Evolutionary conservation across 768 basidiomycete species (phyloP), one percentile per base, ranked within the genome.

Genomic region (Trametes coccinea): DNA sequence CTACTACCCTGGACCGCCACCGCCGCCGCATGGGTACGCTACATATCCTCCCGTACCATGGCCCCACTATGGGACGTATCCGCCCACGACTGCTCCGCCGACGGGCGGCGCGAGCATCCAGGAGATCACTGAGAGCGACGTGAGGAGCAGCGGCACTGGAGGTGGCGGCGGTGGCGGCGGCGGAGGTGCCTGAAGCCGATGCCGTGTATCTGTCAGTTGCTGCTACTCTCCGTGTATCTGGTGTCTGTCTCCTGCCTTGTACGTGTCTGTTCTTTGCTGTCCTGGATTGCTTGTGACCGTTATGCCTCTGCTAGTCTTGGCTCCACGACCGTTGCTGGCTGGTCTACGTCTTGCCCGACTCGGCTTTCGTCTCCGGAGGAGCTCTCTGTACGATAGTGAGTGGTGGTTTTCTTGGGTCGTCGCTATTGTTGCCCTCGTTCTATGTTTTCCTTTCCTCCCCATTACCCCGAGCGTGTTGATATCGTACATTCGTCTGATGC

Each of bases 101-200:
- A 9, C 59, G 3, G 33, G 56, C 14, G 50, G 47, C 22, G 53
- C 55, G 17, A 61, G 44, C 27, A 60, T 53, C 8, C 50, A 56
- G 43, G 62, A 65, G 48, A 64, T 64, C 49, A 40, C 55, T n/a
- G 63, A 60, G 39, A 64, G 63, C 56, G 60, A 60, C 48, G 59
- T 61, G 14, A 58, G 60, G 56, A 61, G 22, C 63, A 61, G 60
- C 51, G 56, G 50, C 4, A 47, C 50, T 37, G 55, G 50, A 3
- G 59, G 49, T 5, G 56, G 55, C 30, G 56, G 52, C 3, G 56
- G 55, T 27, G 56, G 52, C 14, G 63, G 63, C 9, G 60, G 54
- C 8, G 56, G 51, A 7, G 59, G 63, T 22, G 63, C 47, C 34
- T 60, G 50, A 47, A 53, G 45, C 6, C 33, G 27, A 11, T 45